phyloP scores from a whole-genome alignment of 202 grass and related monocot species.

The Schoenoplectus triqueter region DNA sequence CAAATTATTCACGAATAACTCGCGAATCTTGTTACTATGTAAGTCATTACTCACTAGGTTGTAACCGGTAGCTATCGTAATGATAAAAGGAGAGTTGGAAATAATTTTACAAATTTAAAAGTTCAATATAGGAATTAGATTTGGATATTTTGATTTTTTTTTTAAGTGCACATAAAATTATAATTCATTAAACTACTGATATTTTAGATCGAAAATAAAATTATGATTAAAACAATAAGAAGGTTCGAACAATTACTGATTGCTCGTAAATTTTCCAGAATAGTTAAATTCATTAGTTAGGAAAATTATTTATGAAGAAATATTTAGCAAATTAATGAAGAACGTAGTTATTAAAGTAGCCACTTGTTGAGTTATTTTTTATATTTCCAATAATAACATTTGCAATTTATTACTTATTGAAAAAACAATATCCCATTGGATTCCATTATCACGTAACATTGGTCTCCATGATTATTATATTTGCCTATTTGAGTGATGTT shows the following conservation, averaged over 20 bases:
- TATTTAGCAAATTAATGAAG: background rate
- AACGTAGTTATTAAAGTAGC: background rate
- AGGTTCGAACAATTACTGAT: background rate
- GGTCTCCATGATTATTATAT: background rate
- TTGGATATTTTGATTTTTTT: background rate
- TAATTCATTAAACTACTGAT: background rate
- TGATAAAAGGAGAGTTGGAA: background rate
- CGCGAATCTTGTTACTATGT: too few relatives aligned
- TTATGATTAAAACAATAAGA: too few relatives aligned
- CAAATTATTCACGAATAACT: too few relatives aligned
- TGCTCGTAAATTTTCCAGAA: background rate
- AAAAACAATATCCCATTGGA: background rate
- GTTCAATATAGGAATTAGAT: too few relatives aligned
- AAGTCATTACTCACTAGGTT: background rate
- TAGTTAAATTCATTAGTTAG: background rate
- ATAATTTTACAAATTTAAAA: too few relatives aligned
- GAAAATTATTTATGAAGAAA: background rate
- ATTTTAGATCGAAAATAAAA: too few relatives aligned
- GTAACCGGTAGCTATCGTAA: background rate
- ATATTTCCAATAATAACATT: background rate
- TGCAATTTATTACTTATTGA: constrained; percentile 1
- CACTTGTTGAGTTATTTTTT: background rate
- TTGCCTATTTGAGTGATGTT: background rate
- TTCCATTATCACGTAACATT: background rate
- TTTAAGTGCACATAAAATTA: background rate